Conservation (phyloP, 495 filamentous ascomycete genomes). For the Podospora appendiculata region DNA sequence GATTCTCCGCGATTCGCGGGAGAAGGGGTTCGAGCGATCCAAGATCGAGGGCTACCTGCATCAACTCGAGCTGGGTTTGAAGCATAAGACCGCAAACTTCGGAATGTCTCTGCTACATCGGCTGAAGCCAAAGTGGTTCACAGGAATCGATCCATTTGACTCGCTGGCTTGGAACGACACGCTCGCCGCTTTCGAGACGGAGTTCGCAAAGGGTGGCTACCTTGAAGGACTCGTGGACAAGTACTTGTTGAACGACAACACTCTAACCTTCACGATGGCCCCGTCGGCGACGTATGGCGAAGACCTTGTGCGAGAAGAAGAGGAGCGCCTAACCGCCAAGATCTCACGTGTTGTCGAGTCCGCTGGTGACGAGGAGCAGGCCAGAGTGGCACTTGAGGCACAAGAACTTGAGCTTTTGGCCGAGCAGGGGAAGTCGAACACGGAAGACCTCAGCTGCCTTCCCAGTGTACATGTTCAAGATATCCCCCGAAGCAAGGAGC, state of each 20-base stretch:
- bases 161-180: slow-evolving; percentile 85
- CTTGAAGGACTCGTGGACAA: slow-evolving; percentile 81
- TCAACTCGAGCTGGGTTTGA: slow-evolving; percentile 80
- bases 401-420: slow-evolving; percentile 73
- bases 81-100: slow-evolving; percentile 93
- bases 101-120: slow-evolving; percentile 85
- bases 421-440: slow-evolving; percentile 73
- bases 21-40: slow-evolving; percentile 72
- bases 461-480: slow-evolving; percentile 82
- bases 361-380: slow-evolving; percentile 63
- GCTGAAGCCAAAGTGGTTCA: slow-evolving; percentile 87
- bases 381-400: slow-evolving; percentile 57
- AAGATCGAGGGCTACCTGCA: slow-evolving; percentile 93
- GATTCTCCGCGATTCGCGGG: slow-evolving; percentile 55
- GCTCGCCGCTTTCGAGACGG: slow-evolving; percentile 67
- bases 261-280: slow-evolving; percentile 89
- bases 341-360: slow-evolving; percentile 59
- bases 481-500: slow-evolving; percentile 72
- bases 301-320: slow-evolving; percentile 73
- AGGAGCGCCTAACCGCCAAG: slow-evolving; percentile 57
- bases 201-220: slow-evolving; percentile 64
- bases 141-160: slow-evolving; percentile 86
- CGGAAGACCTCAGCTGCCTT: slow-evolving; percentile 77
- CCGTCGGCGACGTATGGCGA: slow-evolving; percentile 66
- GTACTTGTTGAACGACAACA: slow-evolving; percentile 80